Evolutionary conservation across 2,329 filamentous ascomycete species (phyloP), one percentile per base, ranked within the genome.

Genomic region (Balansia obtecta): DNA sequence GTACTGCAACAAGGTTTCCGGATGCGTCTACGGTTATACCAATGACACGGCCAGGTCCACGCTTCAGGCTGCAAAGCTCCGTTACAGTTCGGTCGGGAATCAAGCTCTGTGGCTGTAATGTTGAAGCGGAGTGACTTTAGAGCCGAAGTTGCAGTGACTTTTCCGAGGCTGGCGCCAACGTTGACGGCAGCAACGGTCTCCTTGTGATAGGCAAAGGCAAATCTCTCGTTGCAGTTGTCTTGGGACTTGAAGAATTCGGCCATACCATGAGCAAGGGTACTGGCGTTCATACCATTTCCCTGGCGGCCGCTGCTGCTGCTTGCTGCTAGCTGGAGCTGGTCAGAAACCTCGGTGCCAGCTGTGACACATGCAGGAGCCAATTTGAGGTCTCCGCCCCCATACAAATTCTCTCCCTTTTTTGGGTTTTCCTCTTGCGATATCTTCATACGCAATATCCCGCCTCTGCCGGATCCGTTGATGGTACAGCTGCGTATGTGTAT

Each of bases 181-280:
- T 57, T 55, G 40, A 55, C 40, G 34, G 48, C 48, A 1, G 53
- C 51, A 30, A 54, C 54, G 2, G 48, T 52, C 30, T 53, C 4
- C 22, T 53, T 48, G 30, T 57, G 46, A 22, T 56, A 57, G 1
- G 50, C 52, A 50, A 58, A 57, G 1, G 56, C 15, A 27, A 55
- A 56, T 2, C 37, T 56, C 45, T 57, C 54, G 41, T 57, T 50
- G 43, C 54, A 58, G 54, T 58, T 58, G 15, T 58, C 54, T 8
- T 51, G 45, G 2, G 38, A 32, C 11, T 50, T 10, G 18, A 58
- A 58, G 39, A 49, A 56, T 13, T 22, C 49, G 4, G 34, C 30
- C 15, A 55, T 53, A 12, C 50, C 51, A 12, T n/a, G 37, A 16
- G 41, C n/a, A 27, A 48, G 22, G 9, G 39, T 22, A 42, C 18